Conservation (phyloP, 2,329 filamentous ascomycete genomes). For the Beauveria sp. region DNA sequence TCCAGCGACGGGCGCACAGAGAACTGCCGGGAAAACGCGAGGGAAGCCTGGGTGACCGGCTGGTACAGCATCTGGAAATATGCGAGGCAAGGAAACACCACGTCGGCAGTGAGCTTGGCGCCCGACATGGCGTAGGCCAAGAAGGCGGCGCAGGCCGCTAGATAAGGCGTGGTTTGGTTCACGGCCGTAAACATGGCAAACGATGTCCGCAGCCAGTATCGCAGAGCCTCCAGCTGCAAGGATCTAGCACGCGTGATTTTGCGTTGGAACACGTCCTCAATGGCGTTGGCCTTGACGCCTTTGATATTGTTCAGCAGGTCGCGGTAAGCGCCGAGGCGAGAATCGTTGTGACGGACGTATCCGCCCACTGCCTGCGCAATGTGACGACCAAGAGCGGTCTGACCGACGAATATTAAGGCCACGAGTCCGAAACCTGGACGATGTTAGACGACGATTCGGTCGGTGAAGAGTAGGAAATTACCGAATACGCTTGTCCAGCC, state of each 20-base stretch:
- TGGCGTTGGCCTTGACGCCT: constrained; percentile 3
- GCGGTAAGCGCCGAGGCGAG: neutral
- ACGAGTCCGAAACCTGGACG: too few relatives aligned
- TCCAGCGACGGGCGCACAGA: neutral
- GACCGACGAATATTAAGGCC: too few relatives aligned
- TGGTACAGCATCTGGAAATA: constrained; percentile 6
- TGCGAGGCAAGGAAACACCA: constrained; percentile 1
- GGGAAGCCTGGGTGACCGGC: constrained; percentile 1
- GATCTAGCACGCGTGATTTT: neutral
- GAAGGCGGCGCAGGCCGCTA: constrained; percentile 4
- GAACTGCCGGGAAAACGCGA: constrained; percentile 2
- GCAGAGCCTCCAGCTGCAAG: neutral
- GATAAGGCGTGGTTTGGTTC: constrained; percentile 6
- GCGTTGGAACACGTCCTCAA: constrained; percentile 4
- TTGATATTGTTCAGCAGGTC: constrained; percentile 10
- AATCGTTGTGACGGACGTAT: neutral
- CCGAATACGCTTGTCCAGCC: neutral
- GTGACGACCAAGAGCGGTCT: neutral
- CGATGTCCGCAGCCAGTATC: neutral
- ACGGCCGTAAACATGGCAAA: constrained; percentile 9
- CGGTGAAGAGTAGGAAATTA: too few relatives aligned
- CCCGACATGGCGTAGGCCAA: neutral
- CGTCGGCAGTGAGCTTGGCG: neutral
- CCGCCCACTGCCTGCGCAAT: neutral
- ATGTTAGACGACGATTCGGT: too few relatives aligned